Evolutionary conservation across 768 basidiomycete genomes (phyloP).

Genomic region (Pleurotus tuoliensis): DNA sequence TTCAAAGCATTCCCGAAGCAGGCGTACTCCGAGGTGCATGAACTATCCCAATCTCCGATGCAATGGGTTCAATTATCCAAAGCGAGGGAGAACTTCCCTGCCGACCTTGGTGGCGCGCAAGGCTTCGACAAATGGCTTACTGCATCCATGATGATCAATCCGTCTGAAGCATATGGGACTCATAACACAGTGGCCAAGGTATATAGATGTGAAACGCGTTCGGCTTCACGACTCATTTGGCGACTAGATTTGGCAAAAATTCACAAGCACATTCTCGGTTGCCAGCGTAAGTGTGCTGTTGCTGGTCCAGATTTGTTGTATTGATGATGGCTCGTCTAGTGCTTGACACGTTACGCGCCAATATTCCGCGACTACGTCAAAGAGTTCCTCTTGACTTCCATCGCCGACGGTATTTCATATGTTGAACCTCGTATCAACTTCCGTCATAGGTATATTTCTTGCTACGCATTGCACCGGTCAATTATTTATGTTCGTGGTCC

Average conservation of each 20-base stretch:
- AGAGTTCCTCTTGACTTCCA: constrained; percentile 56
- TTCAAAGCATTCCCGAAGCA: constrained; percentile 44
- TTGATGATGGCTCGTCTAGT: constrained; percentile 22
- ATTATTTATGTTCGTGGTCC: constrained; percentile 2
- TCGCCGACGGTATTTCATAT: constrained; percentile 72
- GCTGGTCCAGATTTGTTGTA: background rate
- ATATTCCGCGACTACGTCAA: constrained; percentile 58
- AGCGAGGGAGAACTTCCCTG: constrained; percentile 52
- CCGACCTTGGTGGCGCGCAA: constrained; percentile 50
- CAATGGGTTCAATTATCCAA: constrained; percentile 52
- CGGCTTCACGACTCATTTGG: background rate
- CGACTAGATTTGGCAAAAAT: constrained; percentile 75
- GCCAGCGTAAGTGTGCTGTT: constrained; percentile 34
- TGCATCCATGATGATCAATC: constrained; percentile 60
- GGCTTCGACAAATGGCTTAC: constrained; percentile 70
- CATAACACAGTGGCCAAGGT: constrained; percentile 71
- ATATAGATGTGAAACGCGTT: background rate
- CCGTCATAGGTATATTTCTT: constrained; percentile 39
- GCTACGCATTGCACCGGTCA: background rate
- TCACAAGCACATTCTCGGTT: constrained; percentile 48
- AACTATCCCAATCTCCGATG: constrained; percentile 35
- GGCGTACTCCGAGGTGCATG: constrained; percentile 23
- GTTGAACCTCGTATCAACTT: constrained; percentile 70
- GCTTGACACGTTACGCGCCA: constrained; percentile 48
- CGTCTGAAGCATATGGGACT: constrained; percentile 66